These are phyloP conservation scores for Nakataea oryzae DNA, from an alignment of 2,329 filamentous ascomycete species.

Conservation along the genomic window DNA sequence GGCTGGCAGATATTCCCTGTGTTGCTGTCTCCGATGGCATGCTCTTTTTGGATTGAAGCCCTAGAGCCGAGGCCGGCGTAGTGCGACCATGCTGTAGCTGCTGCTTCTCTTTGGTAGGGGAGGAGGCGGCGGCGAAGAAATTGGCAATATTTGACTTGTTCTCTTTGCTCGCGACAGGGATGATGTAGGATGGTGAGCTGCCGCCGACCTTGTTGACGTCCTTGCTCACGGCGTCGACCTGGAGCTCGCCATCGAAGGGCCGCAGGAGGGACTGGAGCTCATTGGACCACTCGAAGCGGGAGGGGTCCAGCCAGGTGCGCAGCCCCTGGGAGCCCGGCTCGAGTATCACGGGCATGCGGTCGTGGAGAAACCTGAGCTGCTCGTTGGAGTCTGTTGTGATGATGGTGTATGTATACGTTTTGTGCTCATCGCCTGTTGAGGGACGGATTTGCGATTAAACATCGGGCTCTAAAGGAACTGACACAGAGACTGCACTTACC, in stretches of 20 bases:
- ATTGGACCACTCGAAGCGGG: constrained; percentile 58
- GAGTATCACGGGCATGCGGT: constrained; percentile 91
- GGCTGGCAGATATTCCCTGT: neutral
- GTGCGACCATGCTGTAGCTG: neutral
- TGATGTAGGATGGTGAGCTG: constrained; percentile 71
- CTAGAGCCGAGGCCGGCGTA: neutral
- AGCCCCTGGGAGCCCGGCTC: constrained; percentile 64
- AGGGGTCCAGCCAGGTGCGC: constrained; percentile 69
- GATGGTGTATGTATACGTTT: constrained; percentile 81
- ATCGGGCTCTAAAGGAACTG: neutral
- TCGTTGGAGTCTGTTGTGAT: constrained; percentile 84
- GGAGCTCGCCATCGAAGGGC: constrained; percentile 69
- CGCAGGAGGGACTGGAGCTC: constrained; percentile 72
- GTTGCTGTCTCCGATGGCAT: too few relatives aligned
- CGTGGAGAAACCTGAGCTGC: constrained; percentile 77
- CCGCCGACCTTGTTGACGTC: constrained; percentile 94
- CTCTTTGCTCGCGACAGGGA: constrained; percentile 73
- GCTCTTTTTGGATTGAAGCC: neutral
- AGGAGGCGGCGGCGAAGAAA: constrained; percentile 62
- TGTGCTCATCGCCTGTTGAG: constrained; percentile 45
- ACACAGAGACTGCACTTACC: constrained; percentile 29
- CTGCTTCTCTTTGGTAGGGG: constrained; percentile 10
- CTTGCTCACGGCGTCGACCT: constrained; percentile 76
- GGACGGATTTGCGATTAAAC: too few relatives aligned
- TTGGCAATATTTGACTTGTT: constrained; percentile 93